Evolutionary conservation across 2,329 filamentous ascomycete species (phyloP), one percentile per base, ranked within the genome.

Genomic region (Penicillium sp.): DNA sequence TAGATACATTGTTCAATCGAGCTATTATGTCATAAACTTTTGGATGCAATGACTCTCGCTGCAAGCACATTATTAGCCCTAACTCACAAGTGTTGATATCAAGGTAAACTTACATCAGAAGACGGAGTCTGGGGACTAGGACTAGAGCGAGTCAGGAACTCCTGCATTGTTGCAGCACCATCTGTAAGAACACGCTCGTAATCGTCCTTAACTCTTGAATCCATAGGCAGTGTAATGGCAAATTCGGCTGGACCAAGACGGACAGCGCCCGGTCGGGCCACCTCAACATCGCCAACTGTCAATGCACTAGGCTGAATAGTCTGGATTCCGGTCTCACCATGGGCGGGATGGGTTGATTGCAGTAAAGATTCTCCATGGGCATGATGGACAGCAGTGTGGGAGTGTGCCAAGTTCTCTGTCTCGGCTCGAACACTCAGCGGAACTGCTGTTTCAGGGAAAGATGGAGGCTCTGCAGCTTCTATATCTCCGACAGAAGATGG

Each of bases 401-500:
- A 35, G 50, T 69, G 66, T n/a, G 64, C 52, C 26, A 62, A 55
- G 44, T 63, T 56, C 11, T 70, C 67, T 19, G 67, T 68, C 21
- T 74, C 73, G n/a, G 65, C 60, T 47, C 74, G 70, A 13, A 74
- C 65, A 59, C 71, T 77, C 16, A 77, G 66, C 37, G 75, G 74
- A 7, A 64, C 63, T 21, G 67, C 64, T 24, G 58, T 65, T 55
- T 74, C 70, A 0, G 71, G 69, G 2, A 69, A 52, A 31, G 70
- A 54, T 11, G 63, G 55, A 26, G 70, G 64, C 2, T 59, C 62
- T 9, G 66, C 64, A 45, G 75, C 64, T 35, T 77, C 73, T 33
- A 77, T 74, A 65, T 77, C 75, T 7, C 70, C 74, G 4, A 70
- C 67, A 29, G 74, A 77, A n/a, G 75, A 77, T n/a, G 75, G 74